A percentile compares a stretch with the other conserved stretches of the same genome.
phyloP scores from a whole-genome alignment of 1,139 yeast species.

The Protomyces gravidus region DNA sequence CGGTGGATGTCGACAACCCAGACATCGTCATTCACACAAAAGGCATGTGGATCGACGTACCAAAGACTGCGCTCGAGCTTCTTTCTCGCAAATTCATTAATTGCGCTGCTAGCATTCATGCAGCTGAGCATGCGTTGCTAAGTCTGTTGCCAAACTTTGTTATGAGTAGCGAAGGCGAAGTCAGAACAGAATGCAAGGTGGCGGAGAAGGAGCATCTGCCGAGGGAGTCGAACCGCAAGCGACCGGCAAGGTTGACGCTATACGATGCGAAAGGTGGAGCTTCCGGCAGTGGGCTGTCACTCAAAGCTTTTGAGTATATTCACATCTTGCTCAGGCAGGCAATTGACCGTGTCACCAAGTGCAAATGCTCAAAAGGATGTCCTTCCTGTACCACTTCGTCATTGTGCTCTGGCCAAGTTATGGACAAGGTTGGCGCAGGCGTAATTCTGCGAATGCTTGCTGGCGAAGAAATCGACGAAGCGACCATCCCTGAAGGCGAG shows the following conservation, averaged over 20 bases:
- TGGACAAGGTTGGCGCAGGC: constrained; percentile 83
- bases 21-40: constrained; percentile 65
- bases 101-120: constrained; percentile 91
- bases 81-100: constrained; percentile 57
- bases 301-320: constrained; percentile 72
- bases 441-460: constrained; percentile 50
- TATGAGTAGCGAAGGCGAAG: constrained; percentile 63
- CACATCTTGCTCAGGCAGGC: constrained; percentile 62
- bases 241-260: constrained; percentile 84
- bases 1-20: constrained; percentile 86
- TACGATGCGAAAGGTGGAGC: constrained; percentile 77
- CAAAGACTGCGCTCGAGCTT: constrained; percentile 56
- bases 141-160: constrained; percentile 29
- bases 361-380: constrained; percentile 84
- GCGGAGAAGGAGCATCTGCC: constrained; percentile 90
- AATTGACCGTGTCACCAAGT: constrained; percentile 53
- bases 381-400: constrained; percentile 79
- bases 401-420: constrained; percentile 74
- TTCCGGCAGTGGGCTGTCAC: constrained; percentile 69
- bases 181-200: constrained; percentile 90
- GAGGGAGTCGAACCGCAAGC: constrained; percentile 58
- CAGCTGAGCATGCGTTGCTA: constrained; percentile 73
- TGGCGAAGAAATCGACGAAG: constrained; percentile 47
- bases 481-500: constrained; percentile 65
- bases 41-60: constrained; percentile 91